Base-by-base conservation (phyloP, 2,329 filamentous ascomycete genomes). In the Penicillium sp. region DNA sequence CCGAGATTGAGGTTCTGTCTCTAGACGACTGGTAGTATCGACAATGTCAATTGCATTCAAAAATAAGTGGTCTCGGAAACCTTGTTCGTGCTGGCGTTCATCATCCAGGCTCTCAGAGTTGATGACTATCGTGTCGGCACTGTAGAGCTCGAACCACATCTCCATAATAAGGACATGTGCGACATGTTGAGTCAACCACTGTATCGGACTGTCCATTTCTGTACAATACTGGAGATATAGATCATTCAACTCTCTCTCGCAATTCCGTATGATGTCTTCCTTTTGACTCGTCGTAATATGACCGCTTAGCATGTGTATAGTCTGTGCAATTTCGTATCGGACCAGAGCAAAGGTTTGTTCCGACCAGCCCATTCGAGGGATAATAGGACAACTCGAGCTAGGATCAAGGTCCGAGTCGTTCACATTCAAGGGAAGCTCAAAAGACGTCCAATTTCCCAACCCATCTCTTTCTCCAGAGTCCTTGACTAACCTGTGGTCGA, bases 141-240 rank as follows among this genome's bases (percentile, higher is more conserved):
- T 85, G 67, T 91, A 88, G 2, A 89, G 82, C 58, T 91, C 82
- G 33, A 92, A 79, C 75, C 86, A 89, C 82, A 91, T 88, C 75
- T 91, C 91, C 60, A 85, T 85, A 77, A 90, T 84, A 61, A 91
- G 85, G 24, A 91, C 79, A 13, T 87, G 82, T 1, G 86, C 81
- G n/a, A 89, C 81, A 44, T 87, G 87, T 3, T 82, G 84, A 2
- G 83, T 84, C 36, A 89, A 82, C 85, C 86, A 89, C 61, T 84
- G 85, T 3, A 89, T 74, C 1, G 19, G 18, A 19, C 19, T 24
- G 18, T 43, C 18, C 7, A 24, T 9, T 19, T 43, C 40, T 24
- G 40, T 22, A 18, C 40, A 43, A 24, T 13, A 43, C 9, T 43
- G 40, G 11, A 43, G 40, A 24, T 43, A 6, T 14, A 6, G 18